Percentiles rank a stretch among this genome's conserved stretches.
Evolutionary conservation across 805 yeast genomes (phyloP).

Genomic region (Zygoascus flipseniorum): DNA sequence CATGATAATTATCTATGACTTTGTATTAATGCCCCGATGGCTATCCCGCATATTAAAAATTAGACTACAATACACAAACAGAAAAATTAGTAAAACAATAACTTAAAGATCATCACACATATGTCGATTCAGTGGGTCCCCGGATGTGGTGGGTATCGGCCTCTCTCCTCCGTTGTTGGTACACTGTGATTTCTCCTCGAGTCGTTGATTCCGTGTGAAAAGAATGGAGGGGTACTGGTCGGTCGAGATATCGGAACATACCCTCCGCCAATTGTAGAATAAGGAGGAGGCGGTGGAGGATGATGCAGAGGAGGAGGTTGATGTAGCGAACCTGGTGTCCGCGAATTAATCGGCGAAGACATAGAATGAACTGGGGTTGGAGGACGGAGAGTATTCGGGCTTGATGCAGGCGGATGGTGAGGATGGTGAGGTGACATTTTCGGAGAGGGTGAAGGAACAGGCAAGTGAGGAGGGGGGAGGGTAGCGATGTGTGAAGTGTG

Average conservation of each 20-base stretch:
- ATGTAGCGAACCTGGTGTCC: slow-evolving; percentile 2
- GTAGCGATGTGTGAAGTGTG: neutral
- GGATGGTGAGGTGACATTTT: slow-evolving; percentile 1
- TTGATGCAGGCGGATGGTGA: slow-evolving; percentile 3
- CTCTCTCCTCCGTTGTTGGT: neutral
- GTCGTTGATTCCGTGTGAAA: neutral
- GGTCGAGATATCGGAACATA: neutral
- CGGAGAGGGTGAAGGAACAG: slow-evolving; percentile 3
- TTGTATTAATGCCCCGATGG: neutral
- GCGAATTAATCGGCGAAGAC: neutral
- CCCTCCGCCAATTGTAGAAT: neutral
- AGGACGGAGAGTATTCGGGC: slow-evolving; percentile 4
- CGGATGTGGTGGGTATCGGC: neutral
- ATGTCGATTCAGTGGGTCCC: neutral
- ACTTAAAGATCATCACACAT: neutral
- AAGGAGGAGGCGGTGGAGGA: slow-evolving; percentile 7
- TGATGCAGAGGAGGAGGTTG: slow-evolving; percentile 6
- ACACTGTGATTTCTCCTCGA: neutral
- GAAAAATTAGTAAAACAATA: neutral
- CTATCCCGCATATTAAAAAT: neutral
- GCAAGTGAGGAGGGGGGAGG: slow-evolving; percentile 1
- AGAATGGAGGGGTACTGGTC: slow-evolving; percentile 5
- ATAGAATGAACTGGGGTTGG: neutral
- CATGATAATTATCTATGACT: neutral
- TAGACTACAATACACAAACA: neutral